Evolutionary conservation across 1,284 basidiomycete species (phyloP).

Genomic region (Ustilago loliicola): DNA sequence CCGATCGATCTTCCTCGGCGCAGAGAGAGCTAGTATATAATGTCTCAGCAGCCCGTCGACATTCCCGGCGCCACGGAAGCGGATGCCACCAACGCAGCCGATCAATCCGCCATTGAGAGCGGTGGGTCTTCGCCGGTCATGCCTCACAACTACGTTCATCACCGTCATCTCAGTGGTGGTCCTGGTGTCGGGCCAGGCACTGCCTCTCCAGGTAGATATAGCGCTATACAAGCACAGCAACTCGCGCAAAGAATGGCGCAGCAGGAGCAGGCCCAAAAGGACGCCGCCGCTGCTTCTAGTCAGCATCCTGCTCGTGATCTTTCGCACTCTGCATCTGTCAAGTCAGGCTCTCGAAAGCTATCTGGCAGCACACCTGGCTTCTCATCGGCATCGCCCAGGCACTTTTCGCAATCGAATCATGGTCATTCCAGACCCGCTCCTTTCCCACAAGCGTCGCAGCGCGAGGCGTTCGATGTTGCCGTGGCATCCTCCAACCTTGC

Average conservation of each 20-base stretch:
- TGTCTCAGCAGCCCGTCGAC: slow-evolving; percentile 40
- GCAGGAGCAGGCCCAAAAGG: slow-evolving; percentile 36
- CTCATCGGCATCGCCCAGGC: slow-evolving; percentile 45
- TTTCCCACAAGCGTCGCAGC: slow-evolving; percentile 52
- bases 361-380: slow-evolving; percentile 40
- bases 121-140: slow-evolving; percentile 35
- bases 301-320: slow-evolving; percentile 22
- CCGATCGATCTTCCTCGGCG: neutral
- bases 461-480: slow-evolving; percentile 59
- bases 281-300: slow-evolving; percentile 10
- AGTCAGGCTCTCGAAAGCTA: slow-evolving; percentile 24
- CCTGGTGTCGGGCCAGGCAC: slow-evolving; percentile 52
- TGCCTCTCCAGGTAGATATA: slow-evolving; percentile 47
- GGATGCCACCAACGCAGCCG: slow-evolving; percentile 12
- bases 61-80: slow-evolving; percentile 9
- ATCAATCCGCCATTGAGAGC: slow-evolving; percentile 40
- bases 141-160: slow-evolving; percentile 75
- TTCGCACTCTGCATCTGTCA: slow-evolving; percentile 38
- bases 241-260: slow-evolving; percentile 39
- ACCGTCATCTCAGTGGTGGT: slow-evolving; percentile 74
- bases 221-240: slow-evolving; percentile 44
- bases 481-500: slow-evolving; percentile 63
- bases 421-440: slow-evolving; percentile 54
- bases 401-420: slow-evolving; percentile 44
- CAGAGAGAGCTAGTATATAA: neutral